Evolutionary conservation across 305 asterid genomes (phyloP).

Genomic region (Fraxinus dipetala): DNA sequence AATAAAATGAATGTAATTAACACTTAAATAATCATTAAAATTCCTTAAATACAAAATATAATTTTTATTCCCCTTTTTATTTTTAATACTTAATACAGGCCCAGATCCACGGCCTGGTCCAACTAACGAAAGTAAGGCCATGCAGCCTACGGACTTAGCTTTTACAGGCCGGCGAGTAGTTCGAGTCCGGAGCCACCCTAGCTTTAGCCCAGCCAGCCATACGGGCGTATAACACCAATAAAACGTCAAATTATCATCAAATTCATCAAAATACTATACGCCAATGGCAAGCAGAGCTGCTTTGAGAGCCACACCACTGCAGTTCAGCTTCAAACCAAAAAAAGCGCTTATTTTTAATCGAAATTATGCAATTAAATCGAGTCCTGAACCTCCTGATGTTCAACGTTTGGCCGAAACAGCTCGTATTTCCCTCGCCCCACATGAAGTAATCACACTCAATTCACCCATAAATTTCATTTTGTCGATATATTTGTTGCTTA

Average conservation of each 20-base stretch:
- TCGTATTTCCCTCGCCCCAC: constrained; percentile 70
- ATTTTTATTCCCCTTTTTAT: too few relatives aligned
- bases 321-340: constrained; percentile 27
- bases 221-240: not conserved
- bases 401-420: constrained; percentile 75
- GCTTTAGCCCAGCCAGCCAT: not conserved
- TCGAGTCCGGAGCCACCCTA: not conserved
- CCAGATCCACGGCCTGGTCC: not conserved
- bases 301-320: constrained; percentile 26
- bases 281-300: constrained; percentile 49
- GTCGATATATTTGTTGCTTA: not conserved
- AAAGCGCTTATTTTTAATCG: constrained; percentile 30
- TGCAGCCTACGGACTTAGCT: not conserved
- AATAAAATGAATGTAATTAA: not conserved
- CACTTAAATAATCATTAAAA: not conserved
- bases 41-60: too few relatives aligned
- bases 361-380: constrained; percentile 39
- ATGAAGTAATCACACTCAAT: constrained; percentile 33
- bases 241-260: not conserved
- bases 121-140: not conserved
- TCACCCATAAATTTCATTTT: not conserved
- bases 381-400: constrained; percentile 71
- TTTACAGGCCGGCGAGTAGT: not conserved
- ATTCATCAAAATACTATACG: not conserved
- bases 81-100: not conserved